phyloP scores from a whole-genome alignment of 495 filamentous ascomycete genomes.

The Xylaria sp. region DNA sequence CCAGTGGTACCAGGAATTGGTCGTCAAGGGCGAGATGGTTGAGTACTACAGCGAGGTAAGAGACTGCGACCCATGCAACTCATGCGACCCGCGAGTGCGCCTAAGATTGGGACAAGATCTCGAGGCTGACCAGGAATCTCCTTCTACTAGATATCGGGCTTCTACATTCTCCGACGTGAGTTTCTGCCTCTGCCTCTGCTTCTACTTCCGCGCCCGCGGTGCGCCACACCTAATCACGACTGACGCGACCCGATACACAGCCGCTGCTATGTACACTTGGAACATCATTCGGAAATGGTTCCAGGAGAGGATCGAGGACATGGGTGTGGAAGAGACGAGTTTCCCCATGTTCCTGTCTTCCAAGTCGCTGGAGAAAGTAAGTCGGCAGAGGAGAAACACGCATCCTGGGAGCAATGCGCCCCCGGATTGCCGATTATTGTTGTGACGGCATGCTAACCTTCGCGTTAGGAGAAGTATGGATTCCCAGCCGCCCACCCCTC shows the following conservation, averaged over 20 bases:
- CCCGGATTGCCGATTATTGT: background rate
- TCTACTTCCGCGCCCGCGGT: slow-evolving; percentile 32
- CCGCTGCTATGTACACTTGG: slow-evolving; percentile 89
- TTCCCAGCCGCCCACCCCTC: background rate
- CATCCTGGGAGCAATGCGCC: background rate
- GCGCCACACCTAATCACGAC: background rate
- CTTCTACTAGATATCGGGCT: slow-evolving; percentile 81
- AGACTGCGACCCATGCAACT: slow-evolving; percentile 12
- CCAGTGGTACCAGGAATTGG: slow-evolving; percentile 93
- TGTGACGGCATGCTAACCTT: slow-evolving; percentile 13
- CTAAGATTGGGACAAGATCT: background rate
- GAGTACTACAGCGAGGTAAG: slow-evolving; percentile 69
- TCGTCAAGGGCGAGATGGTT: slow-evolving; percentile 94
- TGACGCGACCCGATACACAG: slow-evolving; percentile 31
- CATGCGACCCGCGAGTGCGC: background rate
- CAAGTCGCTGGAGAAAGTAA: slow-evolving; percentile 86
- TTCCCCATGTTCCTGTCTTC: slow-evolving; percentile 94
- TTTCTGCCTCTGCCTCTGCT: too few species aligned
- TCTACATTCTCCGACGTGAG: slow-evolving; percentile 83
- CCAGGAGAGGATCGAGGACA: slow-evolving; percentile 80
- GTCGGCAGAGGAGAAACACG: background rate
- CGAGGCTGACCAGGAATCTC: slow-evolving; percentile 29
- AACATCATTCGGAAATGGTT: slow-evolving; percentile 91
- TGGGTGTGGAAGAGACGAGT: slow-evolving; percentile 92
- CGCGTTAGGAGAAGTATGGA: slow-evolving; percentile 26